Conservation (phyloP, 2,329 filamentous ascomycete genomes). For the Pseudodiploospora longispora region DNA sequence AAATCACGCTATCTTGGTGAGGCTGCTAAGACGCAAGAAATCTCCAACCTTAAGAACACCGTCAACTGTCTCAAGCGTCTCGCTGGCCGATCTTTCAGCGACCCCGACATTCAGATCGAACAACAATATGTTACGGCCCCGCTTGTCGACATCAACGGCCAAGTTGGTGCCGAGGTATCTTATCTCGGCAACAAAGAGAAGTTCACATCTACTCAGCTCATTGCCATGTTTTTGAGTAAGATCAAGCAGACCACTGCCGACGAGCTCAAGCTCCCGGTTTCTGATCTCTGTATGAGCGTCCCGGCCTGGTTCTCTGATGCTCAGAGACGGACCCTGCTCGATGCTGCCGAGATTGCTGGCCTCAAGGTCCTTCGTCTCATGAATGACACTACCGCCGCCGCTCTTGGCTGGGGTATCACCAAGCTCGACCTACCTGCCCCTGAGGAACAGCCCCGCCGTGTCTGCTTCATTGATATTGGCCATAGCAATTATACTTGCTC, state of each 20-base stretch:
- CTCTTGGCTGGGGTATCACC: constrained; percentile 94
- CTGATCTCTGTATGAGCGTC: constrained; percentile 87
- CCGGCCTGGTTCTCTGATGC: constrained; percentile 96
- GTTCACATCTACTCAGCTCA: constrained; percentile 89
- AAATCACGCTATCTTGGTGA: constrained; percentile 93
- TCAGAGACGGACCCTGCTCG: constrained; percentile 81
- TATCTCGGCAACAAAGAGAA: constrained; percentile 93
- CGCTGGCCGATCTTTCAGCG: constrained; percentile 74
- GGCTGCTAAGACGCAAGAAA: constrained; percentile 95
- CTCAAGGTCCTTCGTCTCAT: constrained; percentile 89
- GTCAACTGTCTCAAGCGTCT: constrained; percentile 88
- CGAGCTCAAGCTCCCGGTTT: constrained; percentile 86
- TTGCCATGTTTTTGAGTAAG: constrained; percentile 93
- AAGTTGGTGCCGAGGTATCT: constrained; percentile 87
- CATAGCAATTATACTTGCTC: constrained; percentile 94
- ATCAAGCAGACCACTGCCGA: constrained; percentile 79
- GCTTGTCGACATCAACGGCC: constrained; percentile 83
- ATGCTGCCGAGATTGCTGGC: constrained; percentile 87
- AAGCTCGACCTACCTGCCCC: constrained; percentile 83
- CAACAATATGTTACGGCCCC: constrained; percentile 81
- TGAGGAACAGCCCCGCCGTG: constrained; percentile 87
- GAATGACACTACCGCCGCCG: constrained; percentile 95
- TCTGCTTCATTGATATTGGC: constrained; percentile 89
- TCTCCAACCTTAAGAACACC: constrained; percentile 99
- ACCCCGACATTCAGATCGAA: constrained; percentile 90